phyloP scores from a whole-genome alignment of 768 basidiomycete genomes.

The Suillus weaverae region DNA sequence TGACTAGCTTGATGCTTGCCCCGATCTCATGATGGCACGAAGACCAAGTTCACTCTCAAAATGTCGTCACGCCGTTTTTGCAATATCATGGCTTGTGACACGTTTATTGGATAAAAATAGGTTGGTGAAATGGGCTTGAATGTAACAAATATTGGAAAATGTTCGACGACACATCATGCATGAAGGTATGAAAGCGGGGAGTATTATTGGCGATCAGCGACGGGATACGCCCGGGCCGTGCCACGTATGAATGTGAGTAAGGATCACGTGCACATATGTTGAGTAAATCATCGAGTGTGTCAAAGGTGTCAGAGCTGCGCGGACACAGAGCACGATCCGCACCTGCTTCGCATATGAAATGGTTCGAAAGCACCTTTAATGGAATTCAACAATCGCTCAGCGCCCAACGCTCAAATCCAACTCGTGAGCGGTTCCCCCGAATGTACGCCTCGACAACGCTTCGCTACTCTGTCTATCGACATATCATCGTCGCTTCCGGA shows the following conservation, averaged over 20 bases:
- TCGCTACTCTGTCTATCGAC: constrained; percentile 64
- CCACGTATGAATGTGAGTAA: too few species aligned
- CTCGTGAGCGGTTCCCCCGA: constrained; percentile 28
- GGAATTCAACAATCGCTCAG: constrained; percentile 32
- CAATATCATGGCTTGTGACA: background rate
- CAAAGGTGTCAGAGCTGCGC: too few species aligned
- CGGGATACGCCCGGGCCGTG: too few species aligned
- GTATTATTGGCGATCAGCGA: background rate
- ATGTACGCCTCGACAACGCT: constrained; percentile 43
- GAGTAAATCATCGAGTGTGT: too few species aligned
- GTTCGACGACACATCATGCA: background rate
- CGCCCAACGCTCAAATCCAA: constrained; percentile 34
- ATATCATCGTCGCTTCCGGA: constrained; percentile 68
- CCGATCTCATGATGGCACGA: too few species aligned
- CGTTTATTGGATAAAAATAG: background rate
- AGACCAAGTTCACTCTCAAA: too few species aligned
- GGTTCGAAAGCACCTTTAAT: constrained; percentile 66
- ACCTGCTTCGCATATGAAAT: too few species aligned
- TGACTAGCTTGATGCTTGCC: background rate
- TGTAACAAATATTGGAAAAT: background rate
- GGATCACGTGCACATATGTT: too few species aligned
- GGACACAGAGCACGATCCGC: too few species aligned
- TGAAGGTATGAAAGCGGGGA: constrained; percentile 3
- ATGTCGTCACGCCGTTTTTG: background rate
- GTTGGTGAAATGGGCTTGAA: background rate